Conservation (phyloP, 1,284 basidiomycete species). For the Acaromyces ingoldii region DNA sequence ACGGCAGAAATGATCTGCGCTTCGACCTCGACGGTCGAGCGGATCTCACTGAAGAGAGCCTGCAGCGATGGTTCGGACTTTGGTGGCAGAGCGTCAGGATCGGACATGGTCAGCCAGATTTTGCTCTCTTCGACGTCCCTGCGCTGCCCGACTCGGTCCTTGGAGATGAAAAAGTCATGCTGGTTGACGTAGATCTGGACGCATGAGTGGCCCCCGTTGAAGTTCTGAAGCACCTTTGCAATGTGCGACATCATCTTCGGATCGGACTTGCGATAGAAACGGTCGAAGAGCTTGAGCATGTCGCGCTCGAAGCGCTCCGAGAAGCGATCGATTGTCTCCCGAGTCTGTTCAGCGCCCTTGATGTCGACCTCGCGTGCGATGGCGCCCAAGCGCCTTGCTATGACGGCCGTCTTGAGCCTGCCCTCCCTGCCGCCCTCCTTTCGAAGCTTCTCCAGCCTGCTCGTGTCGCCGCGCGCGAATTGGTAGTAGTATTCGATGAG, state of each 20-base stretch:
- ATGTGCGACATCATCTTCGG: slow-evolving; percentile 99
- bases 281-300: slow-evolving; percentile 90
- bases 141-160: slow-evolving; percentile 65
- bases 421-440: slow-evolving; percentile 72
- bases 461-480: slow-evolving; percentile 77
- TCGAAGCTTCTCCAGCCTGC: slow-evolving; percentile 69
- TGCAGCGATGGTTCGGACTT: slow-evolving; percentile 73
- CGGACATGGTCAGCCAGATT: slow-evolving; percentile 65
- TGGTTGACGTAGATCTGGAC: slow-evolving; percentile 99
- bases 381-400: slow-evolving; percentile 78
- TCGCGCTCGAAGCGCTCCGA: slow-evolving; percentile 99
- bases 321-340: slow-evolving; percentile 75
- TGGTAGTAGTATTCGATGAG: slow-evolving; percentile 94
- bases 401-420: slow-evolving; percentile 77
- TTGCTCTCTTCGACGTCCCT: slow-evolving; percentile 60
- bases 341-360: slow-evolving; percentile 34
- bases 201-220: slow-evolving; percentile 94
- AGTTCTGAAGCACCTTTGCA: slow-evolving; percentile 90
- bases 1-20: slow-evolving; percentile 97
- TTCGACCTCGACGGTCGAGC: slow-evolving; percentile 86
- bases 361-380: slow-evolving; percentile 82
- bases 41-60: slow-evolving; percentile 79
- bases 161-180: slow-evolving; percentile 64
- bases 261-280: slow-evolving; percentile 80
- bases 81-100: slow-evolving; percentile 71